Conservation (phyloP, 208 protist genomes). For the Trypanosoma scelopori region DNA sequence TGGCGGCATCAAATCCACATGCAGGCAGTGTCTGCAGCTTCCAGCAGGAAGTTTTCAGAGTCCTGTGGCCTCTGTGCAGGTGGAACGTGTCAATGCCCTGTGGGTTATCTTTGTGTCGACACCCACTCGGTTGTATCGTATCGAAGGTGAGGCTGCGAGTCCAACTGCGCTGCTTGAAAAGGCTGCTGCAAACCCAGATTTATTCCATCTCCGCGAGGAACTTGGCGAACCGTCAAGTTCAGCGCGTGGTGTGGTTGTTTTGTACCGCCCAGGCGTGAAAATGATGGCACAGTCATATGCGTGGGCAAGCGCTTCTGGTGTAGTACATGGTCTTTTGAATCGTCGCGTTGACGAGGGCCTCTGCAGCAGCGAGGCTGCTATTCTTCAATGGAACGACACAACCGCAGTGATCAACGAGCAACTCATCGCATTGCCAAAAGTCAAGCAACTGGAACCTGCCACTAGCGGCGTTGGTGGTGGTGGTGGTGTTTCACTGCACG, state of each 20-base stretch:
- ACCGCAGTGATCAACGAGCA: conserved; percentile 27
- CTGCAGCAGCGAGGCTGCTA: conserved; percentile 12
- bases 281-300: conserved; percentile 49
- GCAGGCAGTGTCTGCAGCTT: conserved; percentile 26
- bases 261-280: conserved; percentile 42
- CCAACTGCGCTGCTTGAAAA: conserved; percentile 13
- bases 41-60: conserved; percentile 13
- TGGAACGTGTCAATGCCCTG: conserved; percentile 19
- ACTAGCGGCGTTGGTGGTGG: too few relatives aligned
- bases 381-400: conserved; percentile 13
- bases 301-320: conserved; percentile 48
- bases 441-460: background rate
- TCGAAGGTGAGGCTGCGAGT: conserved; percentile 9
- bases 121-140: conserved; percentile 15
- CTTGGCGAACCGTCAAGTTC: background rate
- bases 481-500: too few relatives aligned
- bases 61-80: conserved; percentile 18
- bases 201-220: conserved; percentile 12
- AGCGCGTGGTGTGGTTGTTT: conserved; percentile 30
- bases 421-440: conserved; percentile 18
- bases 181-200: background rate
- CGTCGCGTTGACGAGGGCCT: background rate
- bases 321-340: conserved; percentile 63
- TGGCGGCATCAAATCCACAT: conserved; percentile 18
- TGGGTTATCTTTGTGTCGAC: conserved; percentile 29